Conservation (phyloP, 1,284 basidiomycete genomes). For the Irpex lacteus region DNA sequence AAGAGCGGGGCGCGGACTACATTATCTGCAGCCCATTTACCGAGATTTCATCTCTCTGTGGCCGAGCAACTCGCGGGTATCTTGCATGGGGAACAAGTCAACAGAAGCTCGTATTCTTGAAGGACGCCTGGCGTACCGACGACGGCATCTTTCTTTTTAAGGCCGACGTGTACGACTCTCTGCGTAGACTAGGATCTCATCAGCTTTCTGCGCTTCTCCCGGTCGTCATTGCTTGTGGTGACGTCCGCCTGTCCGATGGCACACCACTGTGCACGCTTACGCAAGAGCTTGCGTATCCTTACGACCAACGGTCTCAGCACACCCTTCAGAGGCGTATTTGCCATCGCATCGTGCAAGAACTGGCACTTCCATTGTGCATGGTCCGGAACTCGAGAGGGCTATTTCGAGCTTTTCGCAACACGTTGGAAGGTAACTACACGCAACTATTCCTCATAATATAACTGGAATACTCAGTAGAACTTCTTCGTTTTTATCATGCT, state of each 20-base stretch:
- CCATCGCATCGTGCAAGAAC: constrained; percentile 13
- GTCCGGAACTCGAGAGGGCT: constrained; percentile 10
- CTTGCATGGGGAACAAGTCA: constrained; percentile 5
- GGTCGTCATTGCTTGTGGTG: constrained; percentile 4
- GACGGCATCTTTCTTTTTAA: neutral
- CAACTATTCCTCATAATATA: neutral
- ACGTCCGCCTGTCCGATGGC: constrained; percentile 2
- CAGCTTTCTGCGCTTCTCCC: constrained; percentile 8
- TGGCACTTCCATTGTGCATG: constrained; percentile 7
- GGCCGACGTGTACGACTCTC: constrained; percentile 3
- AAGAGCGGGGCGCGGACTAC: neutral
- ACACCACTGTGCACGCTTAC: constrained; percentile 1
- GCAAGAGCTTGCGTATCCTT: neutral
- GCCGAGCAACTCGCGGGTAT: constrained; percentile 12
- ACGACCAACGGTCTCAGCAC: neutral
- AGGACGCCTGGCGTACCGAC: constrained; percentile 13
- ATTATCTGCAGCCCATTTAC: constrained; percentile 8
- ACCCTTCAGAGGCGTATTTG: neutral
- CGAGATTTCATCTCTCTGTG: neutral
- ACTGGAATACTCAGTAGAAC: neutral
- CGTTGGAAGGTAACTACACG: neutral
- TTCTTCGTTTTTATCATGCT: neutral
- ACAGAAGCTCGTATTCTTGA: constrained; percentile 12
- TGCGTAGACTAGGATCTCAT: neutral
- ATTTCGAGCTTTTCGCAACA: constrained; percentile 3